Evolutionary conservation across 192 early-diverging fungal genomes (phyloP).

Genomic region (Coemansia javaensis): DNA sequence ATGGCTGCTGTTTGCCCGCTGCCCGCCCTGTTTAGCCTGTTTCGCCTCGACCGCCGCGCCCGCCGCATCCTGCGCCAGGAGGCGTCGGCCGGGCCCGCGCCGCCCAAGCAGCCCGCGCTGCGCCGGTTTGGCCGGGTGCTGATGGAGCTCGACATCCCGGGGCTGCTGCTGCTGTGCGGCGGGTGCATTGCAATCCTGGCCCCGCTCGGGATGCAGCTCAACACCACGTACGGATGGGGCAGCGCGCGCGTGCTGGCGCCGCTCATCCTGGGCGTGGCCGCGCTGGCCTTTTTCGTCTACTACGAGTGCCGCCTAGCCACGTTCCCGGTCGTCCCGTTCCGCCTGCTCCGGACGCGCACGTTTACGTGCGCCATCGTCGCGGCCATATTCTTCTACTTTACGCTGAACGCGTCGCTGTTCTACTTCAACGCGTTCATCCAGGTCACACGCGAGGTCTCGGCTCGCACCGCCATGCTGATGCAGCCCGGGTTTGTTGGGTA

Average conservation of each 20-base stretch:
- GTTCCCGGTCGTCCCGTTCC: conserved; percentile 58
- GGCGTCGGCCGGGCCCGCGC: no score
- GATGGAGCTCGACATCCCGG: conserved; percentile 35
- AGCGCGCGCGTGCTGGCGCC: conserved; percentile 49
- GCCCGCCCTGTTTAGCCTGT: conserved; percentile 20
- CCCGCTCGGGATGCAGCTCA: conserved; percentile 43
- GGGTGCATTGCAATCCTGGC: conserved; percentile 33
- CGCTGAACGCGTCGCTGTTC: conserved; percentile 37
- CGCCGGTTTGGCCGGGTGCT: conserved; percentile 3
- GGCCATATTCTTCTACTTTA: conserved; percentile 39
- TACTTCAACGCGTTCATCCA: conserved; percentile 45
- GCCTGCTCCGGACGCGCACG: conserved; percentile 39
- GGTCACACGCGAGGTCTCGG: conserved; percentile 26
- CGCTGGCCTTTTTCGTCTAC: conserved; percentile 35
- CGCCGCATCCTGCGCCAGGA: no score
- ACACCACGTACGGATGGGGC: conserved; percentile 54
- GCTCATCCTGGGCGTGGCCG: conserved; percentile 29
- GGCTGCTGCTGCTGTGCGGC: conserved; percentile 30
- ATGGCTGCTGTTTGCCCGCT: conserved; percentile 30
- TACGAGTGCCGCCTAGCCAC: conserved; percentile 58
- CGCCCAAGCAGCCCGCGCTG: neutral
- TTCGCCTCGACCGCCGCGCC: conserved; percentile 21
- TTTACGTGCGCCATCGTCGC: conserved; percentile 35
- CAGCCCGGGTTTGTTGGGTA: conserved; percentile 34
- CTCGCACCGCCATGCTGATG: conserved; percentile 42